Evolutionary conservation across 345 rosid genomes (phyloP).

Genomic region (Heritiera fomes): DNA sequence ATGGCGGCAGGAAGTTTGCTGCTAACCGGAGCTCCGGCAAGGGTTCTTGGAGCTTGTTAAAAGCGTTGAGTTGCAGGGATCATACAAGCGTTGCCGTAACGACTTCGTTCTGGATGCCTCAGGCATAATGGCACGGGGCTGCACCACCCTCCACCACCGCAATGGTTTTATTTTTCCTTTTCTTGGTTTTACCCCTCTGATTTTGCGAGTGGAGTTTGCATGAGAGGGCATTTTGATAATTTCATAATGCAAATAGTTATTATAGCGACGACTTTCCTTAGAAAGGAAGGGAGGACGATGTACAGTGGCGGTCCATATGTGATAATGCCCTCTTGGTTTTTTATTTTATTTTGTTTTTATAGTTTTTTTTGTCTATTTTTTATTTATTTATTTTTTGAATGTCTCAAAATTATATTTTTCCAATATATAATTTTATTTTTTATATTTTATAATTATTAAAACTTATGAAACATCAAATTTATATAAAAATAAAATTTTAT

Average conservation of each 20-base stretch:
- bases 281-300: constrained; percentile 20
- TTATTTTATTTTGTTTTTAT: constrained; percentile 10
- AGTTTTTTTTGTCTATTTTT: background rate
- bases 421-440: no score
- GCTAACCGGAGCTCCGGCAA: constrained; percentile 35
- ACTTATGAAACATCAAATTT: no score
- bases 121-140: background rate
- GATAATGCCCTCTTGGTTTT: constrained; percentile 15
- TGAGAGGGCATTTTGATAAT: constrained; percentile 15
- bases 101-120: constrained; percentile 49
- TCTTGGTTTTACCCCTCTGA: background rate
- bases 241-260: background rate
- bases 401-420: no score
- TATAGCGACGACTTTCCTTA: constrained; percentile 3
- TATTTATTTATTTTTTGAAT: background rate
- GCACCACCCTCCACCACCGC: background rate
- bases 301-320: constrained; percentile 20
- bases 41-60: constrained; percentile 48
- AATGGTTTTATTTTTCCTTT: background rate
- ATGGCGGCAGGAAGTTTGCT: constrained; percentile 24
- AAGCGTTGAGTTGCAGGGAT: constrained; percentile 66
- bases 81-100: constrained; percentile 55
- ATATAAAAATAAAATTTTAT: no score
- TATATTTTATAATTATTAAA: no score
- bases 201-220: background rate